A percentile compares a stretch with the other conserved stretches of the same genome.
Conservation (phyloP, 495 filamentous ascomycete species). For the Parathielavia hyrcaniae region DNA sequence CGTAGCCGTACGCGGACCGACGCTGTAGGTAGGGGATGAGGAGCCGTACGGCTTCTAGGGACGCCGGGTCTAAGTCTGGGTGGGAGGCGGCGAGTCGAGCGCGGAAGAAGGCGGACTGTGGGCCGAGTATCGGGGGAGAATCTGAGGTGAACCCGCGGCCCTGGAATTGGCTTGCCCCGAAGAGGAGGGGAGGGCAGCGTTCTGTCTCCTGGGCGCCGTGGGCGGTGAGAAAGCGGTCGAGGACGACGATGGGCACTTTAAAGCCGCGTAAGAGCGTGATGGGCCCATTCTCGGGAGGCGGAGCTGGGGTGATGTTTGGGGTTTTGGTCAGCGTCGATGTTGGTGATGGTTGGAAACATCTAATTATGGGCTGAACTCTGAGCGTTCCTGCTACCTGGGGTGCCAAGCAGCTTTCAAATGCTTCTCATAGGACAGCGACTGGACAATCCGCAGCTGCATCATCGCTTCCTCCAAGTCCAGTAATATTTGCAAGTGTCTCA, state of each 20-base stretch:
- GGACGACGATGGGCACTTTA: not conserved
- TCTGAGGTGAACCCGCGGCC: not conserved
- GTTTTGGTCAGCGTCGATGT: no score
- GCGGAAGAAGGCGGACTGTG: not conserved
- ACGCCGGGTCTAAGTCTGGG: not conserved
- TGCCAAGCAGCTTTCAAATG: no score
- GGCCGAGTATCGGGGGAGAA: not conserved
- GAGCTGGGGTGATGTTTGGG: not conserved
- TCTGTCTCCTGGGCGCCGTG: not conserved
- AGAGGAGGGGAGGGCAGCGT: not conserved
- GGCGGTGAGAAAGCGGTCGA: not conserved
- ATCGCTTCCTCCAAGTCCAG: no score
- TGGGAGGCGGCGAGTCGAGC: not conserved
- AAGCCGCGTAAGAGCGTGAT: conserved; percentile 3
- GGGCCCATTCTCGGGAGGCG: not conserved
- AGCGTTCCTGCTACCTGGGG: no score
- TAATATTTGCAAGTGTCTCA: no score
- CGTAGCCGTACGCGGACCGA: not conserved
- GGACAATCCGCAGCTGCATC: no score
- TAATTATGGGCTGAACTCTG: no score
- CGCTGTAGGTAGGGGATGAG: not conserved
- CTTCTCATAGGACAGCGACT: no score
- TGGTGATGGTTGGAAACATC: no score
- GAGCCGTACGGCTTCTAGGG: not conserved
- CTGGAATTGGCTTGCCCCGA: no score